These are phyloP conservation scores for Penicillium sp. DNA, from an alignment of 2,329 filamentous ascomycete species.

Conservation along the genomic window DNA sequence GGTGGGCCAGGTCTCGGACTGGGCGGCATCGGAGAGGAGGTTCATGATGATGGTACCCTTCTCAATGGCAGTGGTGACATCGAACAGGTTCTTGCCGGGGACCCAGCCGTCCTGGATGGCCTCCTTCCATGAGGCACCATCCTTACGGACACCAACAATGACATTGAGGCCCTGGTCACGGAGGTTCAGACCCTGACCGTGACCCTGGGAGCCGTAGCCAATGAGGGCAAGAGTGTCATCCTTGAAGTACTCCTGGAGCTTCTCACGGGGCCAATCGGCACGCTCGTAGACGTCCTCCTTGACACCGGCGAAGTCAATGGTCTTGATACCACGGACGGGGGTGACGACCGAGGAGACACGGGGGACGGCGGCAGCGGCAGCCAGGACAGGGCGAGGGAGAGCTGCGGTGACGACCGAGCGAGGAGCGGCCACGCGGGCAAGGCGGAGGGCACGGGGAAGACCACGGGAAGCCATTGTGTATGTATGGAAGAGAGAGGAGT, in stretches of 20 bases:
- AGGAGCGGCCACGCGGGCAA: conserved; percentile 54
- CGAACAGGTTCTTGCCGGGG: conserved; percentile 97
- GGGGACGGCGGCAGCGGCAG: conserved; percentile 40
- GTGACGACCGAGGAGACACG: conserved; percentile 48
- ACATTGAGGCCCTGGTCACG: conserved; percentile 99
- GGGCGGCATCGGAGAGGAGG: conserved; percentile 93
- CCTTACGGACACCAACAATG: conserved; percentile 97
- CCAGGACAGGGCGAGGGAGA: conserved; percentile 52
- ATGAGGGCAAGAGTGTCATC: conserved; percentile 98
- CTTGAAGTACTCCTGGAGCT: conserved; percentile 99
- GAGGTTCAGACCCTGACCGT: conserved; percentile 99
- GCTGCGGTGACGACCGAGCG: conserved; percentile 61
- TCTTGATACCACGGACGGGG: conserved; percentile 80
- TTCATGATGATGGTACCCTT: conserved; percentile 98
- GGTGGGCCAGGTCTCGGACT: conserved; percentile 96
- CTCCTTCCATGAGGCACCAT: conserved; percentile 98
- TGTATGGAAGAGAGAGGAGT: conserved; percentile 16
- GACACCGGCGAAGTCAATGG: conserved; percentile 94
- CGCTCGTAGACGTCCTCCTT: conserved; percentile 98
- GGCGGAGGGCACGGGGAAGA: conserved; percentile 59
- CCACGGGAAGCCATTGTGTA: conserved; percentile 50
- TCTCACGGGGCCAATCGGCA: conserved; percentile 97
- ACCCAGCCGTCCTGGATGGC: conserved; percentile 97
- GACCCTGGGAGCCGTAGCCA: conserved; percentile 96
- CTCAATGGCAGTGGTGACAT: conserved; percentile 92